Conservation (phyloP, 345 rosid species). For the Syzygium aromaticum region DNA sequence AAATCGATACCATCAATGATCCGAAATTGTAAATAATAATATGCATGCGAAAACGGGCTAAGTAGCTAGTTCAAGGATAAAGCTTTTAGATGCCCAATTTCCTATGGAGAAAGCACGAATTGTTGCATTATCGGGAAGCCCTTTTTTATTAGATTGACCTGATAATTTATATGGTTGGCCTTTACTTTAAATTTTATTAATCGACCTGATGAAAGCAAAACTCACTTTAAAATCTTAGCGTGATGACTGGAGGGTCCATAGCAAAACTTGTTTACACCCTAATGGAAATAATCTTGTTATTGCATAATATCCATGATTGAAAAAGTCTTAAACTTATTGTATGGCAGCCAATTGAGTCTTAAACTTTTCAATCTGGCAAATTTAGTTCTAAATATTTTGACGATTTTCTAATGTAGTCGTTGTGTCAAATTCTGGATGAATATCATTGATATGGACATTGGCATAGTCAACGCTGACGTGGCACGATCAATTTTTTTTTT, state of each 20-base stretch:
- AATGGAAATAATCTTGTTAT: background rate
- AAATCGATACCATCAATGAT: background rate
- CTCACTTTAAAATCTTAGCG: background rate
- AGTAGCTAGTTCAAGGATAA: background rate
- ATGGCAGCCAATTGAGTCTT: accelerated
- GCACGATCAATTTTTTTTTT: background rate
- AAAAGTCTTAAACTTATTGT: background rate
- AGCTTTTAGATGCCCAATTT: background rate
- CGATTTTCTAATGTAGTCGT: background rate
- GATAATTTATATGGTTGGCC: background rate
- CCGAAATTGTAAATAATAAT: background rate
- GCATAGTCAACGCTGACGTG: background rate
- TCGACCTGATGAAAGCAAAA: background rate
- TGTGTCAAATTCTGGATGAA: background rate
- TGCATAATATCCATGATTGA: background rate
- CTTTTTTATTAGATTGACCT: background rate
- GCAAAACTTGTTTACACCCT: background rate
- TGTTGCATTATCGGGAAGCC: background rate
- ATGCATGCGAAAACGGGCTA: background rate
- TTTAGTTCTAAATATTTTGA: background rate
- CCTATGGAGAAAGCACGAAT: background rate
- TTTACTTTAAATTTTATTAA: background rate
- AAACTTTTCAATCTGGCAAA: background rate
- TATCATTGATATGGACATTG: background rate
- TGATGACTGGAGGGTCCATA: background rate